Percentiles rank a stretch among this genome's conserved stretches.
phyloP scores from a whole-genome alignment of 495 filamentous ascomycete species.

The Tricharina praecox region DNA sequence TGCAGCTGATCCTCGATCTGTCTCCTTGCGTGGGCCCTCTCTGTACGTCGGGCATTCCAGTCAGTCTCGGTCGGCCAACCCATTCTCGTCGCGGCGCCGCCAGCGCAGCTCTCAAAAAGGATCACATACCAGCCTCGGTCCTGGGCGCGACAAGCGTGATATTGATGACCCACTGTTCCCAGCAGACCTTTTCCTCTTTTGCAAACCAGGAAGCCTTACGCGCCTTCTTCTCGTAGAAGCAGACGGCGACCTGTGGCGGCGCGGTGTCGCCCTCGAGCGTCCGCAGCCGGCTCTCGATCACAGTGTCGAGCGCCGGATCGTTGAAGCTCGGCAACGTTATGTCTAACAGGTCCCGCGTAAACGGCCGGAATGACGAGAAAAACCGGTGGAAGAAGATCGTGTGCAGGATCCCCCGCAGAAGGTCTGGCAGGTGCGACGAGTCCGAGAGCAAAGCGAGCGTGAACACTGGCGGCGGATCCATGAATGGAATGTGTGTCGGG shows the following conservation, averaged over 20 bases:
- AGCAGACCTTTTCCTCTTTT: constrained; percentile 80
- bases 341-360: constrained; percentile 77
- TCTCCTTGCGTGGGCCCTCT: constrained; percentile 67
- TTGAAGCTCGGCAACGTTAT: constrained; percentile 78
- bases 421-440: constrained; percentile 65
- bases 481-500: no score
- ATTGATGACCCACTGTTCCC: constrained; percentile 89
- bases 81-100: no score
- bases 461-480: constrained; percentile 55
- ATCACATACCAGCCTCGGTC: constrained; percentile 63
- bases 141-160: constrained; percentile 76
- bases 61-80: no score
- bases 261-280: constrained; percentile 31
- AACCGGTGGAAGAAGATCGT: constrained; percentile 98
- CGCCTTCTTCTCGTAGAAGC: constrained; percentile 87
- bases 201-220: constrained; percentile 60
- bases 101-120: no score
- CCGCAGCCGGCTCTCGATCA: constrained; percentile 74
- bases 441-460: constrained; percentile 72
- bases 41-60: constrained; percentile 36
- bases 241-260: constrained; percentile 36
- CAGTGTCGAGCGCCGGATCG: constrained; percentile 74
- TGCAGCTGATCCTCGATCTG: constrained; percentile 77
- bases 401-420: constrained; percentile 86
- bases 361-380: constrained; percentile 73